These are phyloP conservation scores for Leccinum variicolor DNA, from an alignment of 768 basidiomycete genomes.

Conservation along the genomic window DNA sequence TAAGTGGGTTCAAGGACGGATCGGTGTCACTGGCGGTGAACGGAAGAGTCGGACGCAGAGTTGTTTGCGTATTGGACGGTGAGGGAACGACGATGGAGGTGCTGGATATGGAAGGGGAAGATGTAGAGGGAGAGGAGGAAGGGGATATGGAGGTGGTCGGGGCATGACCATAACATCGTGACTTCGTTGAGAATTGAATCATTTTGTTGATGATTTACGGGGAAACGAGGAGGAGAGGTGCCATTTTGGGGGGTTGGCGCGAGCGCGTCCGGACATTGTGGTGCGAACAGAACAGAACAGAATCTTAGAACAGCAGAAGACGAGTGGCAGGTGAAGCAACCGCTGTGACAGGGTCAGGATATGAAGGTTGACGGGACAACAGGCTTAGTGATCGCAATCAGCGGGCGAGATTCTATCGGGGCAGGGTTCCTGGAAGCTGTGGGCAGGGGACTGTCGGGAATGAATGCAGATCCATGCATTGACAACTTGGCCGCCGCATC, in stretches of 20 bases:
- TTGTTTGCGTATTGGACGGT: slow-evolving; percentile 70
- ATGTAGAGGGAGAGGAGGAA: slow-evolving; percentile 39
- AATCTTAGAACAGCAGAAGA: slow-evolving; percentile 25
- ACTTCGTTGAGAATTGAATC: slow-evolving; percentile 24
- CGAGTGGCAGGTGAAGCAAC: slow-evolving; percentile 3
- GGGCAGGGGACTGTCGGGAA: slow-evolving; percentile 27
- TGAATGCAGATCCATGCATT: slow-evolving; percentile 32
- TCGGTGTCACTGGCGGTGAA: slow-evolving; percentile 65
- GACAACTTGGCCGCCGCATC: background rate
- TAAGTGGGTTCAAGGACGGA: slow-evolving; percentile 51
- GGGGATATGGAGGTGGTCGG: slow-evolving; percentile 25
- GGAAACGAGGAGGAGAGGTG: slow-evolving; percentile 30
- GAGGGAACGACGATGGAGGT: slow-evolving; percentile 64
- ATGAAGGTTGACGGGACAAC: slow-evolving; percentile 10
- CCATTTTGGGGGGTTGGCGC: slow-evolving; percentile 24
- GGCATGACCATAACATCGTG: slow-evolving; percentile 20
- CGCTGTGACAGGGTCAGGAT: slow-evolving; percentile 17
- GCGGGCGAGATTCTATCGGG: slow-evolving; percentile 24
- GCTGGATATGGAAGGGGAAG: slow-evolving; percentile 73
- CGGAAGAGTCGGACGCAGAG: slow-evolving; percentile 67
- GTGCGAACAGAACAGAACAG: slow-evolving; percentile 37
- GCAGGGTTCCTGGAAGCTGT: slow-evolving; percentile 29
- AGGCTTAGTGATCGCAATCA: slow-evolving; percentile 22
- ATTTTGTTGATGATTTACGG: slow-evolving; percentile 19
- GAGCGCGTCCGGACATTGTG: slow-evolving; percentile 37